Conservation (phyloP, 768 basidiomycete species). For the Naganishia onofrii region DNA sequence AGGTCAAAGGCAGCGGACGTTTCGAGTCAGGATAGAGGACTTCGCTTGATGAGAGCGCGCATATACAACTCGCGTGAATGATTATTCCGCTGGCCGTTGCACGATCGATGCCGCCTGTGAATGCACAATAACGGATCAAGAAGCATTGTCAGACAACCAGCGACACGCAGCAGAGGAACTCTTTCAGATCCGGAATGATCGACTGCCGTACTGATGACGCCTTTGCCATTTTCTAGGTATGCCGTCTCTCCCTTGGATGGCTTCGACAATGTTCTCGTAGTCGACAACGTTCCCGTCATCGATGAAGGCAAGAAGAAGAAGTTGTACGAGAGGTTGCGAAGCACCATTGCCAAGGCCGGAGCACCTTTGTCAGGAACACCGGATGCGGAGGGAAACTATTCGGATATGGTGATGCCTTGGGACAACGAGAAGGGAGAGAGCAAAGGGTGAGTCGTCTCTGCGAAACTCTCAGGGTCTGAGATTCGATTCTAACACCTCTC, state of each 20-base stretch:
- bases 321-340: constrained; percentile 73
- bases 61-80: too few species aligned
- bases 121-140: too few species aligned
- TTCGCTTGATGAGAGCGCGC: not conserved
- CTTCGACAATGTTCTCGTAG: constrained; percentile 84
- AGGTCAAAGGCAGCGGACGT: too few species aligned
- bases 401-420: constrained; percentile 84
- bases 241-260: constrained; percentile 49
- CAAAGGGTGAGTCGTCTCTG: constrained; percentile 70
- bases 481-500: not conserved
- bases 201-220: not conserved
- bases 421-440: constrained; percentile 75
- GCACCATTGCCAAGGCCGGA: constrained; percentile 80
- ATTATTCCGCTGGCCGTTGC: too few species aligned
- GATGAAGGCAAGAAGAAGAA: constrained; percentile 79
- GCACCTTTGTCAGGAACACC: constrained; percentile 57
- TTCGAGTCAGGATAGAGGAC: not conserved
- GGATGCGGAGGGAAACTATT: constrained; percentile 69
- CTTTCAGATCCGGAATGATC: not conserved
- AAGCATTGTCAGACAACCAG: not conserved
- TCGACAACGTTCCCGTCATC: constrained; percentile 88
- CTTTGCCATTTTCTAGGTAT: constrained; percentile 11
- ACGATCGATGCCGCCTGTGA: too few species aligned
- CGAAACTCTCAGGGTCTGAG: not conserved
- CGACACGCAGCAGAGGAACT: not conserved